These are phyloP conservation scores for Colletotrichum lupini DNA, from an alignment of 2,329 filamentous ascomycete species.

Conservation along the genomic window DNA sequence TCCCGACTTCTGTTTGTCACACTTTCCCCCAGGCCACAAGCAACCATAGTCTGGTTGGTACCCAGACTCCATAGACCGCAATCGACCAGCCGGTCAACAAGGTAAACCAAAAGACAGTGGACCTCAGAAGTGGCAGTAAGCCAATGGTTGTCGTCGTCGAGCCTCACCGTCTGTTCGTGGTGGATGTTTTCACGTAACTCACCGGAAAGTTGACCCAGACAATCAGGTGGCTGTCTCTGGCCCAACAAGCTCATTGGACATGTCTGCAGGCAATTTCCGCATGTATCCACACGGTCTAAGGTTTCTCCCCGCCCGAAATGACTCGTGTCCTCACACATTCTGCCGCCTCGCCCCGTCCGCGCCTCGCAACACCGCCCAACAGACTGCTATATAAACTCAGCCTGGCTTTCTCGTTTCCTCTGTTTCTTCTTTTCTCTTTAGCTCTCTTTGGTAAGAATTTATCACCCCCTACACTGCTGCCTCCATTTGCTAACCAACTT, in stretches of 20 bases:
- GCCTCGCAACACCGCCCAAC: neutral
- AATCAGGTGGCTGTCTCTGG: neutral
- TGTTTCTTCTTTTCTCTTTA: slow-evolving; percentile 65
- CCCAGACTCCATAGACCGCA: neutral
- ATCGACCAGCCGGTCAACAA: neutral
- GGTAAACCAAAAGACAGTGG: neutral
- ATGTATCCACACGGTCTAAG: neutral
- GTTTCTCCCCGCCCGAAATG: neutral
- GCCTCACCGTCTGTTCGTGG: neutral
- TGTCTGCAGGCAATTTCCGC: neutral
- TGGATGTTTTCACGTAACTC: neutral
- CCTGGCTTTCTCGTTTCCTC: no score
- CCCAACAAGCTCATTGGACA: neutral
- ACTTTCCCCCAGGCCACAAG: neutral
- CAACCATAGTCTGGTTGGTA: no score
- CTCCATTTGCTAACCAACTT: no score
- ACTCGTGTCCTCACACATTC: neutral
- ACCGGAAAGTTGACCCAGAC: neutral
- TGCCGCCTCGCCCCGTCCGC: neutral
- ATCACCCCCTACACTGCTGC: no score
- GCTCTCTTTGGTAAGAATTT: no score
- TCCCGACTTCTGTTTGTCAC: neutral
- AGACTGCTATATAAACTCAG: no score
- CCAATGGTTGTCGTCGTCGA: neutral
- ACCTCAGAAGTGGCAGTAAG: no score